Conservation (phyloP, 2,329 filamentous ascomycete genomes). For the Nemania sp. region DNA sequence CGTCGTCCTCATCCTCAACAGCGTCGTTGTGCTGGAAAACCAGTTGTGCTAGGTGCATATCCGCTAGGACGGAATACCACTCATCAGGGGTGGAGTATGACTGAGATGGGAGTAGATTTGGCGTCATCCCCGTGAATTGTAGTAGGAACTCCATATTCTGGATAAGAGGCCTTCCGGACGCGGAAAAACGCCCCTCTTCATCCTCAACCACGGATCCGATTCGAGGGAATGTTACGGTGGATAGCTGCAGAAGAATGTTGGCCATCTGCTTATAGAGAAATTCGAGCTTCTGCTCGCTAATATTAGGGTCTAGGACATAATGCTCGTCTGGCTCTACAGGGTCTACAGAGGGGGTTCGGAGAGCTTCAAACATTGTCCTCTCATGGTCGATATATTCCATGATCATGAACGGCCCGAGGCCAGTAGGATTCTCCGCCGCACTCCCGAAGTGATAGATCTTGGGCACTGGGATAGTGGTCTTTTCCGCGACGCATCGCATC, state of each 20-base stretch:
- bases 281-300: conserved; percentile 51
- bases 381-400: conserved; percentile 54
- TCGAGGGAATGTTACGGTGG: conserved; percentile 48
- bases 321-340: not conserved
- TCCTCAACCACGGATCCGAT: conserved; percentile 55
- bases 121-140: conserved; percentile 37
- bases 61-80: conserved; percentile 55
- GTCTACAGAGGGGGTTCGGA: not conserved
- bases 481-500: conserved; percentile 49
- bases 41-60: conserved; percentile 57
- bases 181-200: conserved; percentile 45
- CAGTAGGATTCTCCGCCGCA: conserved; percentile 50
- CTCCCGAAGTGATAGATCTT: conserved; percentile 50
- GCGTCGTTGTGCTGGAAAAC: conserved; percentile 57
- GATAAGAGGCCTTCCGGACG: conserved; percentile 53
- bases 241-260: conserved; percentile 55
- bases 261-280: conserved; percentile 56
- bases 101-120: conserved; percentile 30
- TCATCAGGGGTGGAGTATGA: conserved; percentile 50
- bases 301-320: conserved; percentile 51
- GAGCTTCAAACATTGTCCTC: conserved; percentile 44
- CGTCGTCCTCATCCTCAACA: conserved; percentile 54
- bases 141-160: conserved; percentile 57
- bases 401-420: conserved; percentile 54
- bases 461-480: conserved; percentile 54